Base-by-base conservation (phyloP, 1,284 basidiomycete species). In the Ustilago lituana region DNA sequence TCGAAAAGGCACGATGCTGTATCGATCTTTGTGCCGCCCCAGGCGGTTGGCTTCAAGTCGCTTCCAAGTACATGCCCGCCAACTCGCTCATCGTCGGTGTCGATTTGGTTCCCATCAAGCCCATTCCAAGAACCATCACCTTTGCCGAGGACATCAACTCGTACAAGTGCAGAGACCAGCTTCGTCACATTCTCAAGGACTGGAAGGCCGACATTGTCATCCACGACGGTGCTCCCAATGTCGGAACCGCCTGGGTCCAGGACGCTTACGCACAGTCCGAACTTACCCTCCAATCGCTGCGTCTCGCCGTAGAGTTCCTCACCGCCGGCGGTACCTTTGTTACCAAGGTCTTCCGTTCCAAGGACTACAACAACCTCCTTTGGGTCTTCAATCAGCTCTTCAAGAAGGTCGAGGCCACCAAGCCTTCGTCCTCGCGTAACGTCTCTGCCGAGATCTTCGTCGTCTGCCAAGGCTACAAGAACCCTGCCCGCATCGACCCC, bases 201-300 rank as follows among this genome's bases (percentile, higher is more conserved):
- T 98, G 96, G 95, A 96, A 94, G 84, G 96, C 96, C n/a, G 96
- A 99, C 82, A 88, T 98, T 31, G 94, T 99, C n/a, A 87, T 99
- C 53, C 96, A 99, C 84, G 96, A 99, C 84, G 96, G 96, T 86
- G 96, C 96, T 37, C 96, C 96, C 37, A 99, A 99, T 83, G 96
- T 99, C 83, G 96, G 96, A 86, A 92, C 94, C 23, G 96, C 96
- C 12, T 99, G 96, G 96, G 89, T 98, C 60, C 96, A 99, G 83
- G 96, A 99, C 84, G 96, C 96, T 1, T 99, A 95, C 85, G 90
- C 89, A 63, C 96, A 99, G 82, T 93, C 93, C 44, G 96, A 99
- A 83, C 90, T 99, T 61, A 95, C 97, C 55, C 87, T 99, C 59
- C 94, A 93, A 88, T 92, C 91, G 82, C 85, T 99, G 78, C 96